Base-by-base conservation (phyloP, 192 early-diverging fungal species). In the Coemansia sp. region DNA sequence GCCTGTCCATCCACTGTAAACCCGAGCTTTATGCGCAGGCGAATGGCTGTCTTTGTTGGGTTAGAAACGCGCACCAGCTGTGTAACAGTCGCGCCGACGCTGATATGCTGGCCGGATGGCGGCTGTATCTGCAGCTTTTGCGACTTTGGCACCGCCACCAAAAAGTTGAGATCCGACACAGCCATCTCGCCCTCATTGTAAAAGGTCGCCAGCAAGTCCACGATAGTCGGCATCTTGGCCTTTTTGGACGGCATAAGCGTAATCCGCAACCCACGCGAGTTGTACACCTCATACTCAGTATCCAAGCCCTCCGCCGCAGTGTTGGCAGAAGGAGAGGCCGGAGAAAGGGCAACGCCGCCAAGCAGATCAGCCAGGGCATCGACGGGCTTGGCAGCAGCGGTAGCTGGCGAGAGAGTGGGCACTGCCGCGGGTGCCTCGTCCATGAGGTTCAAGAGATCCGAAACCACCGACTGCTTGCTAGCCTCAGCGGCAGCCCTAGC, bases 91-190 rank as follows among this genome's bases (percentile, higher is more conserved):
- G 73, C 69, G 7, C 88, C 89, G 23, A 84, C 79, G 11, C 79
- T 66, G 57, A 96, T 77, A 2, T 73, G 73, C 65, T 82, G 93
- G 5, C 84, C 82, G 5, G 89, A 91, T 0, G 94, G 89, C 26
- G 94, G 87, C 28, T 86, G 83, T 85, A 98, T 93, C 66, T 90
- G 88, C 55, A 98, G 83, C 76, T 91, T 89, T 62, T 96, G 88
- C 42, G 89, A 91, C 83, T 94, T 94, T 23, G 95, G 95, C 13
- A 99, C 96, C 0, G 97, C 97, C 11, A 95, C 95, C 76, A 94
- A 86, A 70, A 99, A 92, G 53, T 85, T 84, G 23, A 97, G 59
- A 21, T 87, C 87, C 18, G 76, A 79, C 3, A 83, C 39, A 36
- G 95, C 79, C 3, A 67, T 31, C 7, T 83, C 85, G 39, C 85